A percentile compares a stretch with the other conserved stretches of the same genome.
Evolutionary conservation across 2,329 filamentous ascomycete genomes (phyloP).

Genomic region (Venturiaceae sp.): DNA sequence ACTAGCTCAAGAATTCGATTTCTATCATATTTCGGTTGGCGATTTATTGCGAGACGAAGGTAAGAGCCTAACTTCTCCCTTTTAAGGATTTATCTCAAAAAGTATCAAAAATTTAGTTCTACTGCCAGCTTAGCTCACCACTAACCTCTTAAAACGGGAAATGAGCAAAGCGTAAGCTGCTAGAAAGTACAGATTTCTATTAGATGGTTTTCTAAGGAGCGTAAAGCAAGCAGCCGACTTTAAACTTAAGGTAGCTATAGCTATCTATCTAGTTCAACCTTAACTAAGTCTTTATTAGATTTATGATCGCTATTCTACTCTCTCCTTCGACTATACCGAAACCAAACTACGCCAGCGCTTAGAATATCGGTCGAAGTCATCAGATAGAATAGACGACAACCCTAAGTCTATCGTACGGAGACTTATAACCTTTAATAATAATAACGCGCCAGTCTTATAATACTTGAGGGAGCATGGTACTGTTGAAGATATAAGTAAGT

Average conservation of each 20-base stretch:
- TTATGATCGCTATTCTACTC: conserved; percentile 1
- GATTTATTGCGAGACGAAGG: conserved; percentile 9
- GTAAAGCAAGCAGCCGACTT: neutral
- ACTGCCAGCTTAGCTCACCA: conserved; percentile 9
- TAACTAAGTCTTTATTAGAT: conserved; percentile 4
- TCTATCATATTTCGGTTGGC: conserved; percentile 8
- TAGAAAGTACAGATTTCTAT: conserved; percentile 8
- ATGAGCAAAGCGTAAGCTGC: conserved; percentile 7
- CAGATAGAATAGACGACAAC: neutral
- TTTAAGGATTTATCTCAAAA: conserved; percentile 6
- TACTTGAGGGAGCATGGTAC: conserved; percentile 2
- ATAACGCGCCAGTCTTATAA: conserved; percentile 2
- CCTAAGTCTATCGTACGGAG: conserved; percentile 2
- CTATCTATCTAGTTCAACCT: conserved; percentile 1
- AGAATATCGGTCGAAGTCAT: too few relatives aligned
- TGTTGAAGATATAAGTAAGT: conserved; percentile 3
- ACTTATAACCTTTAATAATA: conserved; percentile 4
- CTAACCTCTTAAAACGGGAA: conserved; percentile 8
- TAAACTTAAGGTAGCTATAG: conserved; percentile 4
- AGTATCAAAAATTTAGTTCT: conserved; percentile 9
- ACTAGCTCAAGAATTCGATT: conserved; percentile 8
- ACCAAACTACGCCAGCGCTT: too few relatives aligned
- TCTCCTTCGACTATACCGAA: too few relatives aligned
- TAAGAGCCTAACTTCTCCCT: conserved; percentile 6
- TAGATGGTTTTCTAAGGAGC: conserved; percentile 7